Evolutionary conservation across 2,329 filamentous ascomycete genomes (phyloP), one percentile per base, ranked within the genome.

Genomic region (Claviceps citrina): DNA sequence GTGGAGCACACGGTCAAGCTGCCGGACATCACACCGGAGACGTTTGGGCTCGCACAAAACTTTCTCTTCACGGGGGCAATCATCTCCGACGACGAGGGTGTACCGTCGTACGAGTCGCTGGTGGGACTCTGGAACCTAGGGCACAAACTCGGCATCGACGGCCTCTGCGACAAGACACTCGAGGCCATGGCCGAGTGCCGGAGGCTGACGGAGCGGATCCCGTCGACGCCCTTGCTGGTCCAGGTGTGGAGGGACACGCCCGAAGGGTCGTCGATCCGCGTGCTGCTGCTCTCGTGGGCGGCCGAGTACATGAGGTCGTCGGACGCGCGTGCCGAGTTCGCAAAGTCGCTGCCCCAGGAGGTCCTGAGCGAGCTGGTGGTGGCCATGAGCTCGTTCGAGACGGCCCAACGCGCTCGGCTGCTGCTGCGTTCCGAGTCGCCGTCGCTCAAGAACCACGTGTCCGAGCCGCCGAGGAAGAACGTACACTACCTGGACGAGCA

Each of bases 321-420:
- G 3, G 66, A 73, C 18, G 63, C 65, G 1, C 64, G 71, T 15
- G 62, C 67, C 7, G 70, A 73, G 44, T 78, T 78, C 49, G 74
- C 70, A 32, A 70, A 70, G 48, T 72, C 71, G 0, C 62, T 79
- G 3, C 74, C 75, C 0, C 70, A 78, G 45, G 71, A 76, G 47
- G 70, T 79, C 1, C 58, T 78, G 6, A 75, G 71, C 45, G 74
- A 78, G 53, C 63, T 79, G 5, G 73, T 79, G 0, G 66, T 78
- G 2, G 62, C 69, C 10, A 76, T 78, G 72, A 75, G 70, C 52
- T 67, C 70, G 16, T 58, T 73, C 42, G 66, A 72, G 36, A 45
- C 54, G 3, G 55, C 56, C 8, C 59, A 56, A 32, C 46, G 46
- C 7, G 35, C 42, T 4, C 41, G 6, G 4, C 20, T 35, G 20